These are phyloP conservation scores for Teunomyces funiuensis DNA, from an alignment of 805 yeast species.

Conservation along the genomic window DNA sequence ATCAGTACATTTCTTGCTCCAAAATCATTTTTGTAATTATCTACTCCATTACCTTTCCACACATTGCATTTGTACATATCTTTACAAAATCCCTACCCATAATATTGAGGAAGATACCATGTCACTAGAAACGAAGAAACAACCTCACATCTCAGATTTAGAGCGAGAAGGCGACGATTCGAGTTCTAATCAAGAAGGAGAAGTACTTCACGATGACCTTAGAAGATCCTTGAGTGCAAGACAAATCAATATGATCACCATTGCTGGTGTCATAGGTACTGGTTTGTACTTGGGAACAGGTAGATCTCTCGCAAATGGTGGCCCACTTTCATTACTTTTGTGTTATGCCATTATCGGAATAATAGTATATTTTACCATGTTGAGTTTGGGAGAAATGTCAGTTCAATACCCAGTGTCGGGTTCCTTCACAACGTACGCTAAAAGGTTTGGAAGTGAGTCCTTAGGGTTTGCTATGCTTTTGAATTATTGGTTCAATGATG, in stretches of 20 bases:
- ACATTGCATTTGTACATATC: not conserved
- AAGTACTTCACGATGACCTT: constrained; percentile 8
- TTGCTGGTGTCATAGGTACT: constrained; percentile 39
- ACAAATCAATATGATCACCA: constrained; percentile 34
- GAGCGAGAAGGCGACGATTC: constrained; percentile 9
- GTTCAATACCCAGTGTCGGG: constrained; percentile 55
- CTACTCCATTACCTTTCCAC: not conserved
- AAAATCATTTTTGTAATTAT: not conserved
- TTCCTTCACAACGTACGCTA: constrained; percentile 51
- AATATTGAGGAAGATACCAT: not conserved
- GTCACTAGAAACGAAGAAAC: not conserved
- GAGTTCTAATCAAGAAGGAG: constrained; percentile 6
- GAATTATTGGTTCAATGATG: constrained; percentile 54
- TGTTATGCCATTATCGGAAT: constrained; percentile 37
- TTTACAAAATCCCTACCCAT: not conserved
- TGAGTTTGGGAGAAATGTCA: constrained; percentile 57
- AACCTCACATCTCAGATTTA: constrained; percentile 5
- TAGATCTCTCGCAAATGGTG: constrained; percentile 29
- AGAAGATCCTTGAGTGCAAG: constrained; percentile 16
- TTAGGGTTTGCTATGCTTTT: constrained; percentile 52
- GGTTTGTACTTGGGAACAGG: constrained; percentile 37
- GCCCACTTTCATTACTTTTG: constrained; percentile 32
- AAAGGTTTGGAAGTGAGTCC: constrained; percentile 49
- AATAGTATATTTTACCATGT: constrained; percentile 53
- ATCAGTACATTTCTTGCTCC: not conserved